Base-by-base conservation (phyloP, 805 yeast genomes). In the Lipomyces yamanashiensis region DNA sequence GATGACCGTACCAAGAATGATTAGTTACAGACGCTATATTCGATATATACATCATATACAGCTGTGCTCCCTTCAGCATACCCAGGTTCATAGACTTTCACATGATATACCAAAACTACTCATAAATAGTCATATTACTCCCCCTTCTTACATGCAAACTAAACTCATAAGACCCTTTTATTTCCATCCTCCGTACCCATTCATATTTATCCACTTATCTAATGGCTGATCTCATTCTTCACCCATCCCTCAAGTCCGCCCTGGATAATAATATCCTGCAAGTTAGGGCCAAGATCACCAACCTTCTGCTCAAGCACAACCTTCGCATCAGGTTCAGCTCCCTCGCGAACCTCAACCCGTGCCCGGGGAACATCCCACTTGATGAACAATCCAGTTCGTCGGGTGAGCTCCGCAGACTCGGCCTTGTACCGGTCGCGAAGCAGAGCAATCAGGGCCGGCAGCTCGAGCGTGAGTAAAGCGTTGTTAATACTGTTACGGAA, bases 201-300 rank as follows among this genome's bases (percentile, higher is more conserved):
- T 15, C 45, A 52, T n/a, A 45, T 13, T 7, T 13, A 55, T 21
- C 15, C 9, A 5, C 40, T 34, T 34, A 28, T 13, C 40, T 37
- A 45, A 17, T 10, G 56, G 21, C 57, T 37, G 53, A 68, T 68
- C 56, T 75, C 90, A 88, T 21, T 81, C 77, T 84, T 89, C 63
- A 95, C 98, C 99, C 99, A 95, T 48, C 96, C 96, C 82, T 95
- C 99, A 63, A 95, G 85, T 62, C 99, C 99, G 54, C 99, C 99
- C 76, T 91, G 88, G 68, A 93, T 92, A 69, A 95, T 95, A 73
- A 95, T 95, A 71, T 95, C 99, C 79, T 95, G 99, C 75, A 95
- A 82, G 76, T 92, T 92, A 60, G 92, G 86, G 69, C 99, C 98
- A 67, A 95, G 82, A 77, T 95, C 98, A 64, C 98, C 98, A 54